Conservation (phyloP, 2,329 filamentous ascomycete species). For the Penicillium sp. region DNA sequence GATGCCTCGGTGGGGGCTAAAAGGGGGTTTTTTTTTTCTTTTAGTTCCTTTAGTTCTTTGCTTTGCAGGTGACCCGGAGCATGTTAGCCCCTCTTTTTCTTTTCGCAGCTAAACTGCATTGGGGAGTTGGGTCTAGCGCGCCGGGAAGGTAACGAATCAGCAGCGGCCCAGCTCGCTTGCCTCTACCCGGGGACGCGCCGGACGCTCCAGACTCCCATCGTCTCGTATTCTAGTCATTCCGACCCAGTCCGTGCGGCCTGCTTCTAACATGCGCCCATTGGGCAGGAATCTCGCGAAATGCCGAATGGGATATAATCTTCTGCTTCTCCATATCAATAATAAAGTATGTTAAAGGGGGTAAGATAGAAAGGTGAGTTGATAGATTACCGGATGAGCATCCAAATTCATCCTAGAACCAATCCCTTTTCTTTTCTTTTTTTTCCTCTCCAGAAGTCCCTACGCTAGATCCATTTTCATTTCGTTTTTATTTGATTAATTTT, state of each 20-base stretch:
- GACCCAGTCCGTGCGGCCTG: conserved; percentile 19
- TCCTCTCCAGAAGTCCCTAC: too few relatives aligned
- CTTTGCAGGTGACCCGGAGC: conserved; percentile 6
- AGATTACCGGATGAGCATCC: background rate
- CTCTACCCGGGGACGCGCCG: conserved; percentile 13
- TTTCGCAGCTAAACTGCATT: background rate
- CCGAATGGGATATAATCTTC: background rate
- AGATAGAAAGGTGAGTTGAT: background rate
- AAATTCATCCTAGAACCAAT: background rate
- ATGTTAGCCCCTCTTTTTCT: background rate
- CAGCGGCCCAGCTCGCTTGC: conserved; percentile 17
- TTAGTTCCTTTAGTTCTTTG: background rate
- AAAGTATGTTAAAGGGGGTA: background rate
- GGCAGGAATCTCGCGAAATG: conserved; percentile 13
- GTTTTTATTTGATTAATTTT: too few relatives aligned
- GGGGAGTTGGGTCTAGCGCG: background rate
- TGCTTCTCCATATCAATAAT: background rate
- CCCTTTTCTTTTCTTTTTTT: background rate
- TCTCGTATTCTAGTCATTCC: conserved; percentile 26
- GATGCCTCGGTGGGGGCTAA: background rate
- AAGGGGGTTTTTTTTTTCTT: background rate
- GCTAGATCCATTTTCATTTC: too few relatives aligned
- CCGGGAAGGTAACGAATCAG: conserved; percentile 14
- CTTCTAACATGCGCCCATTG: conserved; percentile 9
- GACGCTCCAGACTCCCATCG: conserved; percentile 6